A percentile compares a stretch with the other conserved stretches of the same genome.
Conservation (phyloP, 306 rosid species). For the Begonia masoniana region DNA sequence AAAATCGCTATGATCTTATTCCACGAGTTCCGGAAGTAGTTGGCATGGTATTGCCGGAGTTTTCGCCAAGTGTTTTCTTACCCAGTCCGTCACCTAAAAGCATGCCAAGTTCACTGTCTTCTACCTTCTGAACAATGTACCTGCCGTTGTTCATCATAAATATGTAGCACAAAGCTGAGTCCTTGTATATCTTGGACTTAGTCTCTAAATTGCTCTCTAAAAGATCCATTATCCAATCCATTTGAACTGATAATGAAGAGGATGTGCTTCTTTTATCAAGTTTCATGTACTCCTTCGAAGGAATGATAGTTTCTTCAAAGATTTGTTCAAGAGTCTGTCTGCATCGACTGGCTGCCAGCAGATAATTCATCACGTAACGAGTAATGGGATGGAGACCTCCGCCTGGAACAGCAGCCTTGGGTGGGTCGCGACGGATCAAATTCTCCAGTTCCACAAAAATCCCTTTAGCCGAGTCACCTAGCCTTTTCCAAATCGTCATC, state of each 20-base stretch:
- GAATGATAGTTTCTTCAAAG: slow-evolving; percentile 51
- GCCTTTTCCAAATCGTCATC: slow-evolving; percentile 67
- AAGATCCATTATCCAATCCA: slow-evolving; percentile 89
- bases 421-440: slow-evolving; percentile 78
- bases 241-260: slow-evolving; percentile 54
- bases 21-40: slow-evolving; percentile 82
- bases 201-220: slow-evolving; percentile 81
- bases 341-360: slow-evolving; percentile 73
- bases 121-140: slow-evolving; percentile 73
- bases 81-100: slow-evolving; percentile 88
- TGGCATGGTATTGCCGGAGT: slow-evolving; percentile 45
- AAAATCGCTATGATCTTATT: slow-evolving; percentile 41
- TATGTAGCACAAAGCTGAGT: slow-evolving; percentile 49
- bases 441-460: slow-evolving; percentile 94
- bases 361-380: slow-evolving; percentile 94
- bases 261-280: slow-evolving; percentile 44
- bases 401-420: slow-evolving; percentile 63
- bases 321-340: slow-evolving; percentile 63
- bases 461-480: slow-evolving; percentile 75
- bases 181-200: slow-evolving; percentile 68
- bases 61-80: slow-evolving; percentile 66
- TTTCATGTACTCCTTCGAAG: slow-evolving; percentile 30
- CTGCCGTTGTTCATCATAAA: slow-evolving; percentile 88
- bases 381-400: slow-evolving; percentile 92
- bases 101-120: slow-evolving; percentile 57